Evolutionary conservation across 106 monocot species (phyloP), one percentile per base, ranked within the genome.

Genomic region (Dendrobium nobile): DNA sequence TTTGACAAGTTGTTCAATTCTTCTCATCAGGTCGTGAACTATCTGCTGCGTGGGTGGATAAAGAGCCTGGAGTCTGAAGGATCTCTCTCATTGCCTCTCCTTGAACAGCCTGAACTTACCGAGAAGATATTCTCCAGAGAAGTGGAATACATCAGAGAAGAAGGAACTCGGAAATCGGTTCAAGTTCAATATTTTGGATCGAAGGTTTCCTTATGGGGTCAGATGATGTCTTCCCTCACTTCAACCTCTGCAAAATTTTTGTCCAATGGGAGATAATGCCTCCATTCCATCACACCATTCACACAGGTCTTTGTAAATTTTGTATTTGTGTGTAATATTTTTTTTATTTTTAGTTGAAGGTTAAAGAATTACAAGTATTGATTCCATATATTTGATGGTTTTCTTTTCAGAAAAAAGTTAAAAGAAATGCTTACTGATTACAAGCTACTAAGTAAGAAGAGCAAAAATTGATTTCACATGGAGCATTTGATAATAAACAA

Each of bases 31-130:
- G 96, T 97, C 42, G 87, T 97, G 40, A 97, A 97, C 83, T 97
- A 86, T 70, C 82, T 97, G 74, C 54, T 97, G 33, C 90, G 96
- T 0, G 96, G 96, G 40, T 97, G 96, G 96, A 89, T 97, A 13
- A 92, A 92, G 81, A 97, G 88, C 77, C 51, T 94, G 9, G 96
- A 97, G 77, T 94, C 96, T 9, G 68, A 88, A 7, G 96, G 92
- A 10, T 80, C 82, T 5, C 13, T 77, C 67, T 42, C 79, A 8
- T 73, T 97, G 48, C 94, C 96, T 64, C 92, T 97, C 48, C 80
- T 94, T 40, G 94, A 94, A 73, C 90, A 88, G 47, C 84, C 86
- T 0, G 83, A 86, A 47, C 81, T 79, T 42, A 42, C 58, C 47
- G 77, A 92, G 41, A 45, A 80, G 67, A 87, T 82, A 8, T 44